phyloP scores from a whole-genome alignment of 257 asterid species.

The Solanum neorickii region DNA sequence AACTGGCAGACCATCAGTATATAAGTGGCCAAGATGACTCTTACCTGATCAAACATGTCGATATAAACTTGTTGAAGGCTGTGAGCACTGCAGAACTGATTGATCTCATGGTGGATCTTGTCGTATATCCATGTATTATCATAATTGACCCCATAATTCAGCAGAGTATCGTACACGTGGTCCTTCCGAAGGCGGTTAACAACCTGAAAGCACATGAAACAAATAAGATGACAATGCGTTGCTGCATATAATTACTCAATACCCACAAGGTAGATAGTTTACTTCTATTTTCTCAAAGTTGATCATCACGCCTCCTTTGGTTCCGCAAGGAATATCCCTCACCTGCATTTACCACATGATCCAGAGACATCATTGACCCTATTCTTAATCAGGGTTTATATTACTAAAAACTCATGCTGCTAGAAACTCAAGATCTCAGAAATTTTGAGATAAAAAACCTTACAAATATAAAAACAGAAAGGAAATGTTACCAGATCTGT shows the following conservation, averaged over 20 bases:
- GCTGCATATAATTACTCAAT: neutral
- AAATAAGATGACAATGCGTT: neutral
- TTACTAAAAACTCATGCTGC: neutral
- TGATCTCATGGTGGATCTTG: conserved; percentile 98
- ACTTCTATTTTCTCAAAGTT: conserved; percentile 93
- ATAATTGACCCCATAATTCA: conserved; percentile 78
- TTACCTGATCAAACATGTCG: conserved; percentile 98
- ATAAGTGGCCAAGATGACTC: neutral
- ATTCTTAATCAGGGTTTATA: neutral
- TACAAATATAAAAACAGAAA: neutral
- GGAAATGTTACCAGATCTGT: conserved; percentile 70
- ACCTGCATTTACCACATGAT: conserved; percentile 43
- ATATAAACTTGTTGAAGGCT: conserved; percentile 97
- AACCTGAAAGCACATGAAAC: conserved; percentile 39
- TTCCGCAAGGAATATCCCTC: conserved; percentile 96
- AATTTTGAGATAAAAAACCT: neutral
- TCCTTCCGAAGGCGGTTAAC: conserved; percentile 90
- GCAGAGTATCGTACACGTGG: conserved; percentile 67
- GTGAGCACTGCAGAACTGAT: conserved; percentile 94
- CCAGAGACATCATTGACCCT: neutral
- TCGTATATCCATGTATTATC: conserved; percentile 98
- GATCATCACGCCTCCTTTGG: conserved; percentile 98
- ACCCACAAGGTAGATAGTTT: neutral
- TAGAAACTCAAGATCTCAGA: neutral
- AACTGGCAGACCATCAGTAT: neutral